Percentiles rank a stretch among this genome's conserved stretches.
These are phyloP conservation scores for Fomes fomentarius DNA, from an alignment of 1,284 basidiomycete species.

Conservation along the genomic window DNA sequence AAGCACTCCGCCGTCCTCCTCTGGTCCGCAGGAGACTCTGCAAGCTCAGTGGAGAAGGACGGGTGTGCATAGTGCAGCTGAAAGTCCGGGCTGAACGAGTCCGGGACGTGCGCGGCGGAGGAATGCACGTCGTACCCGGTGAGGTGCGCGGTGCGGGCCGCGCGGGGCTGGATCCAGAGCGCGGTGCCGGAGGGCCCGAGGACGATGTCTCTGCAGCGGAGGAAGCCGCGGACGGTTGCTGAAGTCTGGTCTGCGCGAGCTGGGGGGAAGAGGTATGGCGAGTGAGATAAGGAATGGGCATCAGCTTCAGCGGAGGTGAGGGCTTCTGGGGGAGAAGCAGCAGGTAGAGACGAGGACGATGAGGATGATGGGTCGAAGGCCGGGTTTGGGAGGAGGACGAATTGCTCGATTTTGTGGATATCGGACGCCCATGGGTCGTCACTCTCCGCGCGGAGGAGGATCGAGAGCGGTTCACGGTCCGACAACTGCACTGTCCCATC, in stretches of 20 bases:
- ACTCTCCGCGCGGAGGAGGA: conserved; percentile 57
- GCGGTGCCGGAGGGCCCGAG: conserved; percentile 58
- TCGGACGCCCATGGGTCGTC: conserved; percentile 61
- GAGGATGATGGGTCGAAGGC: conserved; percentile 16
- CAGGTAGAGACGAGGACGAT: not conserved
- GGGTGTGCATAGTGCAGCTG: not conserved
- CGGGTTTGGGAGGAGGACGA: conserved; percentile 44
- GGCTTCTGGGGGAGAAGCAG: not conserved
- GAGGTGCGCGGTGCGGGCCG: conserved; percentile 27
- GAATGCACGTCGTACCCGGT: conserved; percentile 33
- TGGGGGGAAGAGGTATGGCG: conserved; percentile 48
- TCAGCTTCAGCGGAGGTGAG: not conserved
- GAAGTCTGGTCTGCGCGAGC: conserved; percentile 37
- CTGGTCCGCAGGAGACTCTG: not conserved
- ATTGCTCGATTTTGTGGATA: conserved; percentile 49
- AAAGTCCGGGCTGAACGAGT: conserved; percentile 12
- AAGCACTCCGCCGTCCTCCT: conserved; percentile 39
- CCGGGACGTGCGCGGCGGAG: conserved; percentile 24
- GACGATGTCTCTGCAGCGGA: conserved; percentile 53
- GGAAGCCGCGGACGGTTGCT: conserved; percentile 47
- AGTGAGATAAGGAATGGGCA: not conserved
- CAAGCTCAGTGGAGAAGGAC: not conserved
- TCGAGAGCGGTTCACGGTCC: conserved; percentile 38
- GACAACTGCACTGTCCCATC: not conserved
- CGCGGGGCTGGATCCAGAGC: conserved; percentile 58